A percentile compares a stretch with the other conserved stretches of the same genome.
Evolutionary conservation across 352 stramenopile species (phyloP).

Genomic region (Phytophthora pluvialis): DNA sequence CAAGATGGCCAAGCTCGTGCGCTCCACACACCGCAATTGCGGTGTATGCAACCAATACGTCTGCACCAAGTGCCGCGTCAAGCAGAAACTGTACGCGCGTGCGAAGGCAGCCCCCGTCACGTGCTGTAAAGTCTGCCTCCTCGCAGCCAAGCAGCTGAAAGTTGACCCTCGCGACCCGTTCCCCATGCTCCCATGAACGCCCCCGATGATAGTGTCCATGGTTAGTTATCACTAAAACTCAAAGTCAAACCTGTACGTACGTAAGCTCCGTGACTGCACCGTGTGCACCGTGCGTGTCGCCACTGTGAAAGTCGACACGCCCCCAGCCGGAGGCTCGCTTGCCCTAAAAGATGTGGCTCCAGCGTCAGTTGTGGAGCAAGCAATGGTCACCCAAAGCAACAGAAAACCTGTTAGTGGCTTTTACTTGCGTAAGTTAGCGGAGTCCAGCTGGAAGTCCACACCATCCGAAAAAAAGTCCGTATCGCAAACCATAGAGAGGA

Average conservation of each 20-base stretch:
- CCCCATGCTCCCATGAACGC: slow-evolving; percentile 43
- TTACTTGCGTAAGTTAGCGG: slow-evolving; percentile 21
- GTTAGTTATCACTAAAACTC: slow-evolving; percentile 26
- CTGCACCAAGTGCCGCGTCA: slow-evolving; percentile 64
- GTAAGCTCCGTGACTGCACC: not conserved
- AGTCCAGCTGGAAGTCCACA: slow-evolving; percentile 21
- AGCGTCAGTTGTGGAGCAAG: not conserved
- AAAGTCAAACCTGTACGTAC: not conserved
- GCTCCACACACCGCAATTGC: slow-evolving; percentile 43
- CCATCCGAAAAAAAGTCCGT: slow-evolving; percentile 6
- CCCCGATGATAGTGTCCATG: not conserved
- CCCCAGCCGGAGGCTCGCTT: slow-evolving; percentile 7
- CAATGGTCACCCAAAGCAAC: not conserved
- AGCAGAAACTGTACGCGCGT: slow-evolving; percentile 48
- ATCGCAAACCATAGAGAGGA: slow-evolving; percentile 15
- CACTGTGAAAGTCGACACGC: slow-evolving; percentile 7
- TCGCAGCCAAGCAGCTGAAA: slow-evolving; percentile 43
- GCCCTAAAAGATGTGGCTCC: slow-evolving; percentile 33
- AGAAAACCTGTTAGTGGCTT: slow-evolving; percentile 14
- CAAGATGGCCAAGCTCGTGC: slow-evolving; percentile 37
- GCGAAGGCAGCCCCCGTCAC: slow-evolving; percentile 46
- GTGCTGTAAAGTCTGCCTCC: slow-evolving; percentile 61
- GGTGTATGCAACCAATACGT: slow-evolving; percentile 47
- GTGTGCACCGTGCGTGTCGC: slow-evolving; percentile 2
- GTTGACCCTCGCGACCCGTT: slow-evolving; percentile 65